Evolutionary conservation across 805 yeast genomes (phyloP).

Genomic region (Cyberlindnera galapagoensis): DNA sequence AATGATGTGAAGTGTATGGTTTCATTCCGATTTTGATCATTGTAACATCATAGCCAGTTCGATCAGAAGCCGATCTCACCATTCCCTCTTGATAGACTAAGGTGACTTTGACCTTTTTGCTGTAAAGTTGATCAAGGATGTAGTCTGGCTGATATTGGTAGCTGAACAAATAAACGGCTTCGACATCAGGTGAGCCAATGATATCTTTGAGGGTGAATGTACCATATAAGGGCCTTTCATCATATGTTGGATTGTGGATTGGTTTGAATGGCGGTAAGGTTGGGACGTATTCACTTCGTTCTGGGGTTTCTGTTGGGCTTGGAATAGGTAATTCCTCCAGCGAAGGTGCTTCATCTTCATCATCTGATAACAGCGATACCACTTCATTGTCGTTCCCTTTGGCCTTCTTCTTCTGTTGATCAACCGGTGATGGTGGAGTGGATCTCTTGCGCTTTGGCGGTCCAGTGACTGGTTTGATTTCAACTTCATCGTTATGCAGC

Average conservation of each 20-base stretch:
- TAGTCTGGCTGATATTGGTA: slow-evolving; percentile 36
- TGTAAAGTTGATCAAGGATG: slow-evolving; percentile 27
- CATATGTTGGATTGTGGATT: slow-evolving; percentile 17
- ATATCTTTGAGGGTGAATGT: slow-evolving; percentile 26
- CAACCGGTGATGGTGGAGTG: no score
- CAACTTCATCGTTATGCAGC: no score
- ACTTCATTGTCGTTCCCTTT: no score
- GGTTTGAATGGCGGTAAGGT: slow-evolving; percentile 20
- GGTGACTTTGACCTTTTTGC: slow-evolving; percentile 12
- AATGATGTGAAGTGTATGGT: slow-evolving; percentile 49
- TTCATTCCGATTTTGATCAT: slow-evolving; percentile 29
- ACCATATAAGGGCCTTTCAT: slow-evolving; percentile 10
- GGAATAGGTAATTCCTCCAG: no score
- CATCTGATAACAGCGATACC: no score
- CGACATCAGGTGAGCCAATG: slow-evolving; percentile 28
- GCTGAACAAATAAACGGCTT: slow-evolving; percentile 40
- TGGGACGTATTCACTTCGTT: no score
- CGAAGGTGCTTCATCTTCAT: no score
- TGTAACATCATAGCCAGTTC: slow-evolving; percentile 2
- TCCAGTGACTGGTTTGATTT: no score
- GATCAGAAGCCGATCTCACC: slow-evolving; percentile 10
- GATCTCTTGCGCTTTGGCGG: no score
- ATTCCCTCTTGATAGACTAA: slow-evolving; percentile 30
- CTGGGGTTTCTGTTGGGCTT: no score
- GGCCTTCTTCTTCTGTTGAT: no score